These are phyloP conservation scores for Poronia punctata DNA, from an alignment of 495 filamentous ascomycete species.

Conservation along the genomic window DNA sequence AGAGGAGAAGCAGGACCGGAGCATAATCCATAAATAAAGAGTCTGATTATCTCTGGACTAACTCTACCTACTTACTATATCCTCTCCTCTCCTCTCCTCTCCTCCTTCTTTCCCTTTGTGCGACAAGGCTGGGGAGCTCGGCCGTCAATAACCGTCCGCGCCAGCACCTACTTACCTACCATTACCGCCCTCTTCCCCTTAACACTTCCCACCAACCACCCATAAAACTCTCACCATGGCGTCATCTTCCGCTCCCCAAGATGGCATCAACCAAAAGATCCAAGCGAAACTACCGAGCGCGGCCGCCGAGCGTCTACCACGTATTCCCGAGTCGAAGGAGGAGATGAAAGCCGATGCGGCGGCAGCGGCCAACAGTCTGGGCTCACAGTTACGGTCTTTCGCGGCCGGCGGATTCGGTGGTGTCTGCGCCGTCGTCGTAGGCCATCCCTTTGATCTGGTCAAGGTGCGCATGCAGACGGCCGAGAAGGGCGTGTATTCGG, in stretches of 20 bases:
- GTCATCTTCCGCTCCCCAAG: conserved; percentile 3
- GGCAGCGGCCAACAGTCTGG: conserved; percentile 38
- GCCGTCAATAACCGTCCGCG: no score
- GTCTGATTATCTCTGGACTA: no score
- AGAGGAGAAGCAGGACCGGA: no score
- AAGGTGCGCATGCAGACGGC: conserved; percentile 97
- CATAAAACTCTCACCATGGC: no score
- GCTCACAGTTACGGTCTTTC: conserved; percentile 62
- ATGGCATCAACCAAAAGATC: conserved; percentile 30
- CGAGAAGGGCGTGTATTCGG: conserved; percentile 83
- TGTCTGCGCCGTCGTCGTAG: conserved; percentile 85
- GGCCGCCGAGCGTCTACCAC: conserved; percentile 40
- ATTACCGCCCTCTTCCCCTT: no score
- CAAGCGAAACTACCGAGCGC: conserved; percentile 29
- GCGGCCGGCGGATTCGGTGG: conserved; percentile 89
- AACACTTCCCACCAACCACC: no score
- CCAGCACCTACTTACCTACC: no score
- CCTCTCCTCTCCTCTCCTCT: no score
- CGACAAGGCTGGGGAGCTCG: no score
- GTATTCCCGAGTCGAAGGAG: conserved; percentile 45
- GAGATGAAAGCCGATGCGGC: conserved; percentile 42
- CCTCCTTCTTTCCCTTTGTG: no score
- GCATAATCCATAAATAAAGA: no score
- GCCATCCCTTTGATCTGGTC: conserved; percentile 95
- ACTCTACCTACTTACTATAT: no score